Percentiles rank a stretch among this genome's conserved stretches.
Conservation (phyloP, 2,329 filamentous ascomycete genomes). For the Pseudopithomyces maydicus region DNA sequence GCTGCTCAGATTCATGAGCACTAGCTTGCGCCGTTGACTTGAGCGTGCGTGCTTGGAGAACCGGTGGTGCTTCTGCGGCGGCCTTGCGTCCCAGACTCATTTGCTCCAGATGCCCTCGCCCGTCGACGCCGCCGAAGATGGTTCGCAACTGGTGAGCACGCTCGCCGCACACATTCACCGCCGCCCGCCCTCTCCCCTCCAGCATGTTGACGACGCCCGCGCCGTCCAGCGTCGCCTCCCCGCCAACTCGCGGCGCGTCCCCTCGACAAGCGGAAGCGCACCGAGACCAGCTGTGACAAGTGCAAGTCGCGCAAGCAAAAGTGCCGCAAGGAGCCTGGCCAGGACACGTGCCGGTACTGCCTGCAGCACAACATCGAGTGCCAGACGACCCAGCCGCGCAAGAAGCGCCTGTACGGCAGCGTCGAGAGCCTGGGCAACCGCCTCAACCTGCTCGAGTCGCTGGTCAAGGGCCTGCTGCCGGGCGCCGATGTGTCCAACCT, state of each 20-base stretch:
- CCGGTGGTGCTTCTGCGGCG: not conserved
- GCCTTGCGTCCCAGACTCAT: not conserved
- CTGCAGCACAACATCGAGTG: slow-evolving; percentile 48
- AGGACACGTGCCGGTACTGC: slow-evolving; percentile 51
- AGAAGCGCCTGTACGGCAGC: slow-evolving; percentile 51
- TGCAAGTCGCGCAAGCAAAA: slow-evolving; percentile 56
- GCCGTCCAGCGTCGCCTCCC: slow-evolving; percentile 16
- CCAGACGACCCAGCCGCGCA: slow-evolving; percentile 51
- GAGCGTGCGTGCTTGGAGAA: not conserved
- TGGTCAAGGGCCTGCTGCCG: slow-evolving; percentile 51
- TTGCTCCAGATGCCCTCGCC: slow-evolving; percentile 2
- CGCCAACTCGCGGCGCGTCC: slow-evolving; percentile 45
- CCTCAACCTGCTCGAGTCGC: slow-evolving; percentile 49
- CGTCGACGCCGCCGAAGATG: not conserved
- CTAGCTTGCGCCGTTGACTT: not conserved
- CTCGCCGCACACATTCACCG: not conserved
- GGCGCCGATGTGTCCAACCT: slow-evolving; percentile 50
- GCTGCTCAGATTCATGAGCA: slow-evolving; percentile 2
- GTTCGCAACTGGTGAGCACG: not conserved
- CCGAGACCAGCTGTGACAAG: slow-evolving; percentile 53
- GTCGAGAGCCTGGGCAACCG: slow-evolving; percentile 50
- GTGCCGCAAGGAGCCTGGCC: slow-evolving; percentile 47
- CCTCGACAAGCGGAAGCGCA: slow-evolving; percentile 52
- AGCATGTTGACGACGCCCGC: slow-evolving; percentile 4
- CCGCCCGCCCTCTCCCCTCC: not conserved